These are phyloP conservation scores for Lonicera japonica DNA, from an alignment of 129 eudicot genomes.

Conservation along the genomic window DNA sequence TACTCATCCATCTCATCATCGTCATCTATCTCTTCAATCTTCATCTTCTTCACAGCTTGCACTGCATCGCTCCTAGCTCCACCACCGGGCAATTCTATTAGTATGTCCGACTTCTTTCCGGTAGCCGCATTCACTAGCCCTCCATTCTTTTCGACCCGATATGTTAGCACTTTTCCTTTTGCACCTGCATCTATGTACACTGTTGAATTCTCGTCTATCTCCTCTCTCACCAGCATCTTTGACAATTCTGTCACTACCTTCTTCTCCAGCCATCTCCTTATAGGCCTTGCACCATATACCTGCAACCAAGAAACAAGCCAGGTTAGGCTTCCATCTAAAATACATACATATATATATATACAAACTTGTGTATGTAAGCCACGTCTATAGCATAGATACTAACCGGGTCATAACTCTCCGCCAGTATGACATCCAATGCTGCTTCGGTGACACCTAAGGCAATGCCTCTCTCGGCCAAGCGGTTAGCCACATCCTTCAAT, in stretches of 20 bases:
- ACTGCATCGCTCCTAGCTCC: slow-evolving; percentile 41
- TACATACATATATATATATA: neutral
- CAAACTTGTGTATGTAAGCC: neutral
- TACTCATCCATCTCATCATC: slow-evolving; percentile 66
- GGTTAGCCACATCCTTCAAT: slow-evolving; percentile 78
- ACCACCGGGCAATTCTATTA: slow-evolving; percentile 45
- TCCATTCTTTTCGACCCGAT: slow-evolving; percentile 79
- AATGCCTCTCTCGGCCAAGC: slow-evolving; percentile 85
- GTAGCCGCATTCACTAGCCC: slow-evolving; percentile 85
- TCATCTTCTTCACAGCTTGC: slow-evolving; percentile 89
- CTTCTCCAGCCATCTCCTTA: slow-evolving; percentile 90
- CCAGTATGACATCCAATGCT: slow-evolving; percentile 71
- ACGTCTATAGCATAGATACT: slow-evolving; percentile 9
- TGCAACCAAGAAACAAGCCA: slow-evolving; percentile 2
- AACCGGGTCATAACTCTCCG: slow-evolving; percentile 91
- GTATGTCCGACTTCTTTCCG: slow-evolving; percentile 67
- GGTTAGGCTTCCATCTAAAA: neutral
- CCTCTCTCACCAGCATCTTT: slow-evolving; percentile 67
- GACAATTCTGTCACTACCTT: slow-evolving; percentile 85
- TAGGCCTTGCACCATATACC: slow-evolving; percentile 97
- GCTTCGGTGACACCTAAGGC: slow-evolving; percentile 86
- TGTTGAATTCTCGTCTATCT: slow-evolving; percentile 85
- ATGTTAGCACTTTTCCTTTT: slow-evolving; percentile 36
- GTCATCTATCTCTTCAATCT: slow-evolving; percentile 66
- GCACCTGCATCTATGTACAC: slow-evolving; percentile 67